Evolutionary conservation across 192 early-diverging fungal species (phyloP).

Genomic region (Mortierella alpina): DNA sequence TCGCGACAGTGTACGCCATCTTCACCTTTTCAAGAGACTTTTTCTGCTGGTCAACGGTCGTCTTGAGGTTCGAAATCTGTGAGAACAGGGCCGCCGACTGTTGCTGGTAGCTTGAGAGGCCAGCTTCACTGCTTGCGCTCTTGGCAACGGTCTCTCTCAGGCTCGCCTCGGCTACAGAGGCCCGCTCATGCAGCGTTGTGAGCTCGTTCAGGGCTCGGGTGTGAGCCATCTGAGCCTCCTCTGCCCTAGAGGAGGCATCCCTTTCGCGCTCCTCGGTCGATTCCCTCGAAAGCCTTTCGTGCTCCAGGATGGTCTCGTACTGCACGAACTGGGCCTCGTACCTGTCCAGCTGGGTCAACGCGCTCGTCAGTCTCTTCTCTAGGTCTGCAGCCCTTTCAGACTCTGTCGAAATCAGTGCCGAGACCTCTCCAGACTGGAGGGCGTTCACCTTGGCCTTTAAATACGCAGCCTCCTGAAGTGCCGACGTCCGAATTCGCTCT

Average conservation of each 20-base stretch:
- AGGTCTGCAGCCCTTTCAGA: constrained; percentile 54
- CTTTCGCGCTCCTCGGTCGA: constrained; percentile 60
- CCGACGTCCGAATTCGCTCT: constrained; percentile 60
- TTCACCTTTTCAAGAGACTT: constrained; percentile 58
- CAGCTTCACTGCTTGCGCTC: constrained; percentile 43
- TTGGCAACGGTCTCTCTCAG: constrained; percentile 49
- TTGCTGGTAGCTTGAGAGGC: constrained; percentile 50
- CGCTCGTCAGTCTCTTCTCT: constrained; percentile 54
- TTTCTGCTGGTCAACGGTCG: constrained; percentile 58
- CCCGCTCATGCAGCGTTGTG: constrained; percentile 53
- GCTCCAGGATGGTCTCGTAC: constrained; percentile 56
- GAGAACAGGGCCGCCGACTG: constrained; percentile 29
- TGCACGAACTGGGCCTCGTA: constrained; percentile 53
- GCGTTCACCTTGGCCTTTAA: constrained; percentile 64
- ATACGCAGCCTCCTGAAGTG: constrained; percentile 66
- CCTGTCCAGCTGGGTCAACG: constrained; percentile 54
- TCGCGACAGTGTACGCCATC: constrained; percentile 46
- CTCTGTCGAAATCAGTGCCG: constrained; percentile 54
- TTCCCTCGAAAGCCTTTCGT: constrained; percentile 56
- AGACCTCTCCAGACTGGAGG: constrained; percentile 49
- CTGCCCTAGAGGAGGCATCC: constrained; percentile 57
- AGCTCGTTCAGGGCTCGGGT: constrained; percentile 58
- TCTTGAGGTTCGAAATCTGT: constrained; percentile 43
- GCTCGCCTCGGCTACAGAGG: constrained; percentile 55
- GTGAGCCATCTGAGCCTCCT: constrained; percentile 64